phyloP scores from a whole-genome alignment of 768 basidiomycete genomes.

The Russula olivacea region DNA sequence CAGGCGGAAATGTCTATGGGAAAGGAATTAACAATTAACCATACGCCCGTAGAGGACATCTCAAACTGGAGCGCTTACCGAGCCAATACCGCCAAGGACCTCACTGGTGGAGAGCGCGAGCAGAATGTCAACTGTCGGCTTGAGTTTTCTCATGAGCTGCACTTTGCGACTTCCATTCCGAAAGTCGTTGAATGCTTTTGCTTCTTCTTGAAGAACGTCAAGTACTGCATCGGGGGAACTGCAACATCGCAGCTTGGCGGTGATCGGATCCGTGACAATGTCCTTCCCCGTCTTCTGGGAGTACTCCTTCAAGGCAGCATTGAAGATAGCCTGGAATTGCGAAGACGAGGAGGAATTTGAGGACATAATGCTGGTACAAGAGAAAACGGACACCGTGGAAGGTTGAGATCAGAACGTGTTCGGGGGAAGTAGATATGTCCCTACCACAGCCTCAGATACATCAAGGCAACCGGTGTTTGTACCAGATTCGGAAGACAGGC shows the following conservation, averaged over 20 bases:
- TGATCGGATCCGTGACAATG: neutral
- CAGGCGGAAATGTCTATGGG: neutral
- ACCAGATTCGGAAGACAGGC: too few relatives aligned
- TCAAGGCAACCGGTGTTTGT: too few relatives aligned
- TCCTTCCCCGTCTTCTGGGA: neutral
- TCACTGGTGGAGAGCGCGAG: neutral
- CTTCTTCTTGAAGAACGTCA: neutral
- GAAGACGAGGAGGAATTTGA: neutral
- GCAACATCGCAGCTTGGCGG: neutral
- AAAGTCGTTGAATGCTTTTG: neutral
- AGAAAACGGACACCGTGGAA: too few relatives aligned
- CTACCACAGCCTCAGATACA: too few relatives aligned
- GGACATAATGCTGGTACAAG: neutral
- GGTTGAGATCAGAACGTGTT: neutral
- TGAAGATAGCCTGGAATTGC: neutral
- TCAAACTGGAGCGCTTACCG: neutral
- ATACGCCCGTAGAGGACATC: too few relatives aligned
- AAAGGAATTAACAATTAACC: neutral
- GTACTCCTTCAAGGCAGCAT: neutral
- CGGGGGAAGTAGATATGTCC: too few relatives aligned
- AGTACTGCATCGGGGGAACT: neutral
- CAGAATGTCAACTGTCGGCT: neutral
- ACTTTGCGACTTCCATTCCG: neutral
- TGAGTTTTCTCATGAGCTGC: neutral
- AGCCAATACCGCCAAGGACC: neutral